Percentiles rank a stretch among this genome's conserved stretches.
These are phyloP conservation scores for Eucalyptus camaldulensis DNA, from an alignment of 345 rosid species.

Conservation along the genomic window DNA sequence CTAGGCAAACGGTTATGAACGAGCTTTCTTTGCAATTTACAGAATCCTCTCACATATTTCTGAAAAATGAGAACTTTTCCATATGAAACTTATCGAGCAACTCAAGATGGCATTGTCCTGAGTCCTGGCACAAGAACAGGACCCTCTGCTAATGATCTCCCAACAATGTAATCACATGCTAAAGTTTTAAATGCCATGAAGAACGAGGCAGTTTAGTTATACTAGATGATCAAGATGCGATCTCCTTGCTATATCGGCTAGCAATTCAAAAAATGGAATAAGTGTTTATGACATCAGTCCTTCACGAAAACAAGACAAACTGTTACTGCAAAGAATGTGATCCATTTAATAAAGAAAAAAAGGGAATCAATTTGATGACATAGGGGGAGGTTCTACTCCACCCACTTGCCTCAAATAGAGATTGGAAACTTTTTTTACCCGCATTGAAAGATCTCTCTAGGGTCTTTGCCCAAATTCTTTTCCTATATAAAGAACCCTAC, in stretches of 20 bases:
- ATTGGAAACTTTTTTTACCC: background rate
- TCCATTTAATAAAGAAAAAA: background rate
- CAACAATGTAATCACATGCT: background rate
- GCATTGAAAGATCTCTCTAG: background rate
- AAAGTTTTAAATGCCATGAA: background rate
- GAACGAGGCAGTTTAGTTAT: background rate
- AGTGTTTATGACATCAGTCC: background rate
- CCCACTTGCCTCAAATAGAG: background rate
- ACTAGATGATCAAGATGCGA: background rate
- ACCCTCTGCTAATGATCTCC: background rate
- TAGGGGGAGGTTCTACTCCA: background rate
- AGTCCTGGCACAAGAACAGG: background rate
- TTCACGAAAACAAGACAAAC: background rate
- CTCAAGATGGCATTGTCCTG: background rate
- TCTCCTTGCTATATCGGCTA: background rate
- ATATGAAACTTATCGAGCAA: background rate
- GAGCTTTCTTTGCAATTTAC: background rate
- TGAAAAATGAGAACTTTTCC: background rate
- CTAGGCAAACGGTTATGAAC: background rate
- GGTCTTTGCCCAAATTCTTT: background rate
- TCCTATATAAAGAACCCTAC: constrained; percentile 6
- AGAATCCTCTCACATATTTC: background rate
- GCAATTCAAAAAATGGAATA: background rate
- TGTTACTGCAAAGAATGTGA: background rate
- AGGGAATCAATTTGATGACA: constrained; percentile 4